Percentiles rank a stretch among this genome's conserved stretches.
These are phyloP conservation scores for Pyrus communis DNA, from an alignment of 306 rosid species.

Conservation along the genomic window DNA sequence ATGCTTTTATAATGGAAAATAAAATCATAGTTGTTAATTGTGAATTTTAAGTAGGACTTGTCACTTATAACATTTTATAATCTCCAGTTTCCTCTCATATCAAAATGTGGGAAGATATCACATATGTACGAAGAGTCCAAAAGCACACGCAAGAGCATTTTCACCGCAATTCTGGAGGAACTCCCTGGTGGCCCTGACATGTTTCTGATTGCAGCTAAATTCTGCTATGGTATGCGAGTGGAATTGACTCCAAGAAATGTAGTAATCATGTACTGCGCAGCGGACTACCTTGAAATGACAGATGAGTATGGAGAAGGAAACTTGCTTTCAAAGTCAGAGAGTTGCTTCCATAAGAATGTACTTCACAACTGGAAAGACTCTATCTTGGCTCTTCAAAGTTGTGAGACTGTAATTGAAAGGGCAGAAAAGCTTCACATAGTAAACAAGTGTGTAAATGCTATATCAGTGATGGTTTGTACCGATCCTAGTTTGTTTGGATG, in stretches of 20 bases:
- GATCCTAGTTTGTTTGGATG: conserved; percentile 97
- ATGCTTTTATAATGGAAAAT: neutral
- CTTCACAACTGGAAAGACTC: conserved; percentile 88
- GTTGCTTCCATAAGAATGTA: conserved; percentile 57
- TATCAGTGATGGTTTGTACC: conserved; percentile 88
- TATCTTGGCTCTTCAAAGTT: conserved; percentile 81
- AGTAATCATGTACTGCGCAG: conserved; percentile 58
- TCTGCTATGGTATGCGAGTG: conserved; percentile 64
- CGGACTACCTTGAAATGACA: conserved; percentile 86
- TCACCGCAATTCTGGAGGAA: conserved; percentile 47
- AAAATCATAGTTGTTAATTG: too few relatives aligned
- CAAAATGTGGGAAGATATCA: conserved; percentile 76
- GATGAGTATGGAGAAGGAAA: conserved; percentile 78
- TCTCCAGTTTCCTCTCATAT: conserved; percentile 88
- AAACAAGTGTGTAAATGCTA: conserved; percentile 62
- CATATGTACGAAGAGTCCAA: conserved; percentile 45
- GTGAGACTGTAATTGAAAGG: conserved; percentile 47
- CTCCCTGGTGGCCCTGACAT: conserved; percentile 85
- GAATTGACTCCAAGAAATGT: conserved; percentile 75
- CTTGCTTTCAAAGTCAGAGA: conserved; percentile 63
- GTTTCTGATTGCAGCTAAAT: conserved; percentile 61
- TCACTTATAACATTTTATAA: conserved; percentile 12
- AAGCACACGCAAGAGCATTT: conserved; percentile 25
- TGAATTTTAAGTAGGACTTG: conserved; percentile 17
- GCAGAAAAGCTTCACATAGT: conserved; percentile 69